These are phyloP conservation scores for Scheffersomyces titani DNA, from an alignment of 1,139 yeast genomes.

Conservation along the genomic window DNA sequence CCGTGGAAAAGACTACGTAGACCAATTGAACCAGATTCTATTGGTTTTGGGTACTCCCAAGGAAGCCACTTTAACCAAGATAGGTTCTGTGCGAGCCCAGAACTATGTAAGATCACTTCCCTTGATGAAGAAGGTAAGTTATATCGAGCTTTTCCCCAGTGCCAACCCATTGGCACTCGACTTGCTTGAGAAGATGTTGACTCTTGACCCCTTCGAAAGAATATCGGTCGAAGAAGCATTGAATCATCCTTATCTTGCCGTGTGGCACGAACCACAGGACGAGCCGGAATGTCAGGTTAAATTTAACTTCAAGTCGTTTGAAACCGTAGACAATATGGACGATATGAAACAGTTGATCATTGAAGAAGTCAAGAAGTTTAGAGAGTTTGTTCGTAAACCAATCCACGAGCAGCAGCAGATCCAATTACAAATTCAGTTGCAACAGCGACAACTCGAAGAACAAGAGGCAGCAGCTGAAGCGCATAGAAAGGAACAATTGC, in stretches of 20 bases:
- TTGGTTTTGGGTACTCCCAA: slow-evolving; percentile 89
- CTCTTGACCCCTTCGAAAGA: slow-evolving; percentile 84
- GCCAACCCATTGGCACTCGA: slow-evolving; percentile 90
- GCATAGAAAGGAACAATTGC: slow-evolving; percentile 15
- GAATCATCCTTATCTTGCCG: slow-evolving; percentile 81
- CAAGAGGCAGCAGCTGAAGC: slow-evolving; percentile 11
- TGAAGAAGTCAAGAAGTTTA: slow-evolving; percentile 77
- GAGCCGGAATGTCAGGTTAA: slow-evolving; percentile 84
- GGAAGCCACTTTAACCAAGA: slow-evolving; percentile 76
- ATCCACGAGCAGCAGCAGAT: slow-evolving; percentile 63
- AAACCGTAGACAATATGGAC: slow-evolving; percentile 78
- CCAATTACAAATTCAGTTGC: slow-evolving; percentile 39
- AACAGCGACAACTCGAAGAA: slow-evolving; percentile 33
- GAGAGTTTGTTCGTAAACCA: slow-evolving; percentile 81
- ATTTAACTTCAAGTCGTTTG: slow-evolving; percentile 85
- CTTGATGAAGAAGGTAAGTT: slow-evolving; percentile 79
- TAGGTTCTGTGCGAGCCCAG: slow-evolving; percentile 89
- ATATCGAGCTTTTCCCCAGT: slow-evolving; percentile 67
- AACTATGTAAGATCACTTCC: slow-evolving; percentile 89
- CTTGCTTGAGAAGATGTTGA: slow-evolving; percentile 75
- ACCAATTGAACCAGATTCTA: slow-evolving; percentile 87
- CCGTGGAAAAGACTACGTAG: slow-evolving; percentile 94
- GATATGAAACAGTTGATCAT: slow-evolving; percentile 75
- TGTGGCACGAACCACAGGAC: slow-evolving; percentile 97
- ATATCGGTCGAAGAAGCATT: slow-evolving; percentile 89